These are phyloP conservation scores for Phyllosticta citribraziliensis DNA, from an alignment of 2,329 filamentous ascomycete genomes.

Conservation along the genomic window DNA sequence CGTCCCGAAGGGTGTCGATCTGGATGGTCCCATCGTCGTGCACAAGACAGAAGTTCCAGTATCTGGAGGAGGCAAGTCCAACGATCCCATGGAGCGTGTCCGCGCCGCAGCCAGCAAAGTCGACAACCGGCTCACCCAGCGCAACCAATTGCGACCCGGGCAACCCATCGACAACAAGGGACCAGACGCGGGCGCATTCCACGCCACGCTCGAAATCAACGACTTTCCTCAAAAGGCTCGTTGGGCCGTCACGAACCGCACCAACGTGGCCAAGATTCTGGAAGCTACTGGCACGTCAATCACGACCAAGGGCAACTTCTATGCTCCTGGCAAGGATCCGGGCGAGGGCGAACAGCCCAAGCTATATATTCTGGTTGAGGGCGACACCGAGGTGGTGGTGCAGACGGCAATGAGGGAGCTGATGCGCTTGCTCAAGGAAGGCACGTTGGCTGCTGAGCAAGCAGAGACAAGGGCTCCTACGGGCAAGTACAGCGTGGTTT, in stretches of 20 bases:
- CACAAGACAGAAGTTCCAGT: slow-evolving; percentile 56
- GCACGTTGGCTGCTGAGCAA: slow-evolving; percentile 79
- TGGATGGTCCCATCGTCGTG: slow-evolving; percentile 63
- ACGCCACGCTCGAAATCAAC: slow-evolving; percentile 96
- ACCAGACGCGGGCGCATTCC: slow-evolving; percentile 90
- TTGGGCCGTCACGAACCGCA: slow-evolving; percentile 97
- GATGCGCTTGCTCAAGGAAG: slow-evolving; percentile 78
- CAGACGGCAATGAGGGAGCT: slow-evolving; percentile 85
- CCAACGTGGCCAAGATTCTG: slow-evolving; percentile 95
- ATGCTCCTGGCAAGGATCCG: slow-evolving; percentile 71
- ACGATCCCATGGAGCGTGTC: slow-evolving; percentile 60
- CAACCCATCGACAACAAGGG: slow-evolving; percentile 98
- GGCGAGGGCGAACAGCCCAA: slow-evolving; percentile 68
- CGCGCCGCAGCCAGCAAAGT: slow-evolving; percentile 86
- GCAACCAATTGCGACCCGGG: slow-evolving; percentile 79
- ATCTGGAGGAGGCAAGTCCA: slow-evolving; percentile 49
- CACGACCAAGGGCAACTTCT: slow-evolving; percentile 93
- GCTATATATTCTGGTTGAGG: slow-evolving; percentile 94
- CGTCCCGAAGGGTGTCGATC: slow-evolving; percentile 27
- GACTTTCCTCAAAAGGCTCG: slow-evolving; percentile 97
- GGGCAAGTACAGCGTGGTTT: slow-evolving; percentile 62
- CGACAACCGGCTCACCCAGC: slow-evolving; percentile 79
- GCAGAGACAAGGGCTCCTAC: slow-evolving; percentile 73
- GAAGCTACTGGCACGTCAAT: slow-evolving; percentile 92
- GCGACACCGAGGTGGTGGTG: slow-evolving; percentile 88